Evolutionary conservation across 1,284 basidiomycete genomes (phyloP).

Genomic region (Neolentinus lepideus): DNA sequence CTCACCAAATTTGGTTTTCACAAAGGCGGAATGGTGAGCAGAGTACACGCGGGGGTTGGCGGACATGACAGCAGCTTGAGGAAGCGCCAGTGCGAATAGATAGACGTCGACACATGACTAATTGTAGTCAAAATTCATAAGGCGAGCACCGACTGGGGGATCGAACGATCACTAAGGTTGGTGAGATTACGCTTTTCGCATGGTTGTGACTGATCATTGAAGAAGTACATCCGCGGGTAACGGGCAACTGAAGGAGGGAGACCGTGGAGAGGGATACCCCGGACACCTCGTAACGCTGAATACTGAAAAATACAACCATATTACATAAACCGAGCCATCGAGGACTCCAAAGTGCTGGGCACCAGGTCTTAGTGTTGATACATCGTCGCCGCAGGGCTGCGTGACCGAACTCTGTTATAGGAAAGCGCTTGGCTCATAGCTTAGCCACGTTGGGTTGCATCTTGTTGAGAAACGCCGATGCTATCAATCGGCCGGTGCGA

Average conservation of each 20-base stretch:
- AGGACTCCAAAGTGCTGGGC: too few species aligned
- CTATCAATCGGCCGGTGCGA: conserved; percentile 44
- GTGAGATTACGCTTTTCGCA: neutral
- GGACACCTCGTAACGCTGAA: neutral
- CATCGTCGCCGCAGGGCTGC: too few species aligned
- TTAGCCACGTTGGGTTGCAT: conserved; percentile 43
- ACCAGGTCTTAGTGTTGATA: too few species aligned
- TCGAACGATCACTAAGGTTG: too few species aligned
- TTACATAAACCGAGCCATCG: too few species aligned
- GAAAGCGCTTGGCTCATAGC: too few species aligned
- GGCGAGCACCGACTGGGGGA: neutral
- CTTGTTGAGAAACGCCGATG: conserved; percentile 58
- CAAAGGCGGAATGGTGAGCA: neutral
- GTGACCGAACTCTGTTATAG: neutral
- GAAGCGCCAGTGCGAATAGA: neutral
- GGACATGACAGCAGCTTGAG: neutral
- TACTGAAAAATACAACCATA: neutral
- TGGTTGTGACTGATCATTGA: neutral
- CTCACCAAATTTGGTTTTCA: neutral
- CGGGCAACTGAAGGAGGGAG: neutral
- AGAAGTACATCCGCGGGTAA: neutral
- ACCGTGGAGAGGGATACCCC: neutral
- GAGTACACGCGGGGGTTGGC: neutral
- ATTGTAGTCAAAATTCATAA: neutral
- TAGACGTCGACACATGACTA: neutral